Evolutionary conservation across 2,329 filamentous ascomycete genomes (phyloP).

Genomic region (Exserohilum rostratum): DNA sequence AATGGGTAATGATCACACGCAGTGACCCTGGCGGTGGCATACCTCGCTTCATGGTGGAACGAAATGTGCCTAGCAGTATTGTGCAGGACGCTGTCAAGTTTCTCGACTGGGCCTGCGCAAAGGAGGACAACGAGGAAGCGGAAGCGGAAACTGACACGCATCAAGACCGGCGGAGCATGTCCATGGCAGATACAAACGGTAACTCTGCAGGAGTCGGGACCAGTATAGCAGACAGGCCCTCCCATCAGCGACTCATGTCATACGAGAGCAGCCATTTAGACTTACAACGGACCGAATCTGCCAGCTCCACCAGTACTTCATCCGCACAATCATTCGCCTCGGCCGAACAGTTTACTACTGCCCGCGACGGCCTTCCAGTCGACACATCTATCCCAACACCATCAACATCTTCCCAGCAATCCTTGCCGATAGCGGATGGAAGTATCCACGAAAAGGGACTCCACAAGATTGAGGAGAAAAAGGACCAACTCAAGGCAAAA

Average conservation of each 20-base stretch:
- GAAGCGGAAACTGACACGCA: slow-evolving; percentile 19
- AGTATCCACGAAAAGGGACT: slow-evolving; percentile 59
- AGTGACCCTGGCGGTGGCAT: slow-evolving; percentile 89
- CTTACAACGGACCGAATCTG: slow-evolving; percentile 36
- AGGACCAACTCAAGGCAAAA: slow-evolving; percentile 65
- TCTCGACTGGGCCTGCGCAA: slow-evolving; percentile 73
- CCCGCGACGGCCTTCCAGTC: slow-evolving; percentile 37
- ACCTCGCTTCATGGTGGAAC: slow-evolving; percentile 88
- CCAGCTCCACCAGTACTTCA: slow-evolving; percentile 30
- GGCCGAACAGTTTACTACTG: slow-evolving; percentile 51
- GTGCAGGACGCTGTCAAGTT: slow-evolving; percentile 81
- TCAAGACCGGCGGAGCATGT: slow-evolving; percentile 28
- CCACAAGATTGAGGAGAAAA: slow-evolving; percentile 65
- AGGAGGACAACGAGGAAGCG: slow-evolving; percentile 53
- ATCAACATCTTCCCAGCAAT: slow-evolving; percentile 34
- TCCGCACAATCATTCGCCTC: slow-evolving; percentile 50
- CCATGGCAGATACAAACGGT: slow-evolving; percentile 42
- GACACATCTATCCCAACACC: slow-evolving; percentile 34
- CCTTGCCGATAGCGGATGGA: slow-evolving; percentile 23
- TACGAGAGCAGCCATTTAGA: slow-evolving; percentile 9
- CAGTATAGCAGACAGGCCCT: slow-evolving; percentile 44
- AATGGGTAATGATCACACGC: slow-evolving; percentile 92
- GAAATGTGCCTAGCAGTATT: slow-evolving; percentile 82
- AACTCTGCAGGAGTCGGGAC: slow-evolving; percentile 46
- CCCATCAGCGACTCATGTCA: slow-evolving; percentile 29